These are phyloP conservation scores for Colletotrichum aenigma DNA, from an alignment of 2,329 filamentous ascomycete species.

Conservation along the genomic window DNA sequence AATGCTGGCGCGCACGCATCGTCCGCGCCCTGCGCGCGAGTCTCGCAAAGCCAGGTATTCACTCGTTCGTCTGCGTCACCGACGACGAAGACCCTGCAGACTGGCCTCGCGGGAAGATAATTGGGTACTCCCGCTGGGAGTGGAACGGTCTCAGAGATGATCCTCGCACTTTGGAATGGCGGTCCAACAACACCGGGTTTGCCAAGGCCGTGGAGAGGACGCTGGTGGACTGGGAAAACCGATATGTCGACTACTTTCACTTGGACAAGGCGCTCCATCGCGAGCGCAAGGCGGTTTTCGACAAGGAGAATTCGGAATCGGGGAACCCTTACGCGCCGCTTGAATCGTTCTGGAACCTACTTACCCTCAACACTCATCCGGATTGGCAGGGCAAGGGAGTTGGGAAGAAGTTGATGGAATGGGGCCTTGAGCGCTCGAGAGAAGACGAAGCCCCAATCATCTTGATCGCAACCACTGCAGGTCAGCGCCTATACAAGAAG, in stretches of 20 bases:
- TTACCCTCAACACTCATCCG: neutral
- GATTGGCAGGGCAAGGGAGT: neutral
- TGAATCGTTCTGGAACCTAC: neutral
- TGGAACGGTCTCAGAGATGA: neutral
- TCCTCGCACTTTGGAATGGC: neutral
- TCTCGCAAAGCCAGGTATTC: neutral
- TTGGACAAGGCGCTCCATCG: neutral
- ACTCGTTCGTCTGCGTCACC: neutral
- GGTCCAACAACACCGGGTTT: neutral
- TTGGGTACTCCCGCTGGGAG: neutral
- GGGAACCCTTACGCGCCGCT: neutral
- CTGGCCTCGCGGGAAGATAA: neutral
- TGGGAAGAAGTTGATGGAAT: neutral
- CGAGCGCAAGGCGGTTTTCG: neutral
- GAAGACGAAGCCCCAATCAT: neutral
- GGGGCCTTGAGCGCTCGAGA: neutral
- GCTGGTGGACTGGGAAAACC: neutral
- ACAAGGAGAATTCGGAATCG: neutral
- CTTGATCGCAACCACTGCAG: neutral
- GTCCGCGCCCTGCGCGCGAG: neutral
- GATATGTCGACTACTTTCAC: neutral
- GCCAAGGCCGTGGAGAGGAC: neutral
- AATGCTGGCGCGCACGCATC: neutral
- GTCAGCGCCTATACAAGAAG: neutral
- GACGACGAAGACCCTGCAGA: neutral